Base-by-base conservation (phyloP, 768 basidiomycete species). In the Pleurotus sapidus region DNA sequence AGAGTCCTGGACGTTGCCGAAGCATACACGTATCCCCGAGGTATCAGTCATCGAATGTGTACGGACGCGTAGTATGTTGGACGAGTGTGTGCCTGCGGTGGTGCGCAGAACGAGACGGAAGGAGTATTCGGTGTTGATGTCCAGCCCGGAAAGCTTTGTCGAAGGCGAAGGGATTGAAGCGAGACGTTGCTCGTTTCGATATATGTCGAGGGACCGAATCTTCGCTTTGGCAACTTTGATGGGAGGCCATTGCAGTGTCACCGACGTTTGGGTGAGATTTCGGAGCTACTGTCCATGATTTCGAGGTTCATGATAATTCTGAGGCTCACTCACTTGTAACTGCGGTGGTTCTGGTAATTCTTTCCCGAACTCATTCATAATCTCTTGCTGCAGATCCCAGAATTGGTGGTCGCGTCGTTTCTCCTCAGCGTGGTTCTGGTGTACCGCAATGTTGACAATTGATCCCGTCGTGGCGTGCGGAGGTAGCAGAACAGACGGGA, bases 41-140 rank as follows among this genome's bases (percentile, higher is more conserved):
- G 95, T 98, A 68, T 98, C 93, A 38, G 86, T 83, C 78, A 98
- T 98, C 14, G 93, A 93, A 71, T 98, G 97, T 3, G 97, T 98
- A 34, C 84, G 83, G 7, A 94, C 84, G 50, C 85, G 82, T 55
- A 97, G 78, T 11, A 93, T 59, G 61, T 95, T 95, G 1, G 93
- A 95, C 0, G 89, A 87, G 74, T 80, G 95, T 0, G 89, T 92
- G 1, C 97, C 97, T 3, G 95, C 94, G 0, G 93, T 89, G 0
- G 97, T 98, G 55, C 88, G 91, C 50, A 98, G 78, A 50, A 98
- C 81, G 59, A 98, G 86, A 67, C 98, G 96, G 83, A 99, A 98
- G 39, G 87, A 81, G 72, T 98, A 98, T 61, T 93, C 89, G 8
- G 91, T 86, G 67, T 86, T 83, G 61, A 92, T 78, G 42, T 90